phyloP scores from a whole-genome alignment of 495 filamentous ascomycete genomes.

The Neurospora sp. region DNA sequence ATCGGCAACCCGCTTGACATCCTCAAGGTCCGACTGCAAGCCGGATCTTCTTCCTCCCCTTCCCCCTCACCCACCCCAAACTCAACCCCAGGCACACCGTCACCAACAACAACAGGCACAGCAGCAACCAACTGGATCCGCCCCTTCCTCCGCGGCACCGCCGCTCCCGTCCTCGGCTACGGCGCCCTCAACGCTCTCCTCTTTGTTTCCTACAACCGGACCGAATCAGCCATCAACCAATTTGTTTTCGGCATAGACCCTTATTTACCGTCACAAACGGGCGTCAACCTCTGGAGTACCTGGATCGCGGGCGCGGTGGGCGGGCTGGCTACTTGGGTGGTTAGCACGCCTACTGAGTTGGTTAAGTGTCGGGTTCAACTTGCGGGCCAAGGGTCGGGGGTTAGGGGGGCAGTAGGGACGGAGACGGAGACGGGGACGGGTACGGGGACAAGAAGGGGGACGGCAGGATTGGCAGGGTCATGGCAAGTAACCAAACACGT shows the following conservation, averaged over 20 bases:
- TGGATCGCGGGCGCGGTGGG: conserved; percentile 69
- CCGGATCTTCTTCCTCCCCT: conserved; percentile 21
- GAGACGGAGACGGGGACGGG: neutral
- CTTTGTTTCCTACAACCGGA: conserved; percentile 77
- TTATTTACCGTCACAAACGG: conserved; percentile 5
- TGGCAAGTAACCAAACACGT: conserved; percentile 55
- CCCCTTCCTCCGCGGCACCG: conserved; percentile 48
- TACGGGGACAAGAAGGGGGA: too few relatives aligned
- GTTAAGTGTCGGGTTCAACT: conserved; percentile 76
- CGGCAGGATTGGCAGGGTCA: conserved; percentile 20
- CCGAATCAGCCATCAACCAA: conserved; percentile 44
- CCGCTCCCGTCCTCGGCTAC: conserved; percentile 77
- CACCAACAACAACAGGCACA: conserved; percentile 55
- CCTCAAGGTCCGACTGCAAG: conserved; percentile 75
- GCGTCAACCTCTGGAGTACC: conserved; percentile 40
- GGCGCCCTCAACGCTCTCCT: conserved; percentile 82
- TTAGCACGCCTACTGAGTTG: conserved; percentile 78
- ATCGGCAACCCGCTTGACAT: conserved; percentile 84
- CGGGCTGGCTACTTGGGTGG: conserved; percentile 69
- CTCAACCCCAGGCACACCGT: conserved; percentile 38
- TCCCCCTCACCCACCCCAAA: conserved; percentile 62
- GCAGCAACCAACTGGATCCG: conserved; percentile 23
- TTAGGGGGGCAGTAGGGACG: neutral
- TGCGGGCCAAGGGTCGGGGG: neutral
- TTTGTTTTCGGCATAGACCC: conserved; percentile 17